phyloP scores from a whole-genome alignment of 805 yeast genomes.

The Tetrapisispora iriomotensis region DNA sequence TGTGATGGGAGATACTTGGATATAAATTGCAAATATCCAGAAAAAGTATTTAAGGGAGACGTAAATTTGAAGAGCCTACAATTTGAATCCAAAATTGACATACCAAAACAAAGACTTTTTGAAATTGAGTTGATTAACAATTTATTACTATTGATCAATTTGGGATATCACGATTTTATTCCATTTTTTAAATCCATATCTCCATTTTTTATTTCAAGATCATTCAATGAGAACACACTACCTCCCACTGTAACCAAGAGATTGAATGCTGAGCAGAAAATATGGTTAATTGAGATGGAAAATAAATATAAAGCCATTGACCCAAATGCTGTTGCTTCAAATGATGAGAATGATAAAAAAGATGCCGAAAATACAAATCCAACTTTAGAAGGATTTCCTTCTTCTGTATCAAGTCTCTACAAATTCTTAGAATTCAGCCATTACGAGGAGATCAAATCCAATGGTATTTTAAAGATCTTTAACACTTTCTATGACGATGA shows the following conservation, averaged over 20 bases:
- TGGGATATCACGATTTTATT: conserved; percentile 37
- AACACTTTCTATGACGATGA: conserved; percentile 24
- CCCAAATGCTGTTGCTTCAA: not conserved
- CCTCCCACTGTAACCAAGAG: conserved; percentile 21
- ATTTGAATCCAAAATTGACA: conserved; percentile 22
- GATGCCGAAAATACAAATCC: not conserved
- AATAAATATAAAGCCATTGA: conserved; percentile 18
- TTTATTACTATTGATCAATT: conserved; percentile 40
- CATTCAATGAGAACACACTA: conserved; percentile 25
- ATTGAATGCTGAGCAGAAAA: conserved; percentile 14
- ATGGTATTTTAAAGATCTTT: conserved; percentile 15
- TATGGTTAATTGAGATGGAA: conserved; percentile 24
- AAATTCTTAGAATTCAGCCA: conserved; percentile 20
- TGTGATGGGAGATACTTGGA: conserved; percentile 33
- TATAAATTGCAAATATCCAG: conserved; percentile 16
- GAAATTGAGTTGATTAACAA: conserved; percentile 36
- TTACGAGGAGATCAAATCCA: conserved; percentile 15
- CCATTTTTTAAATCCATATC: conserved; percentile 34
- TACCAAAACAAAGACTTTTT: conserved; percentile 31
- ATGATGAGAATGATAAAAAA: not conserved
- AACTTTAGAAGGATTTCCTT: conserved; percentile 12
- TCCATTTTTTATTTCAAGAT: conserved; percentile 36
- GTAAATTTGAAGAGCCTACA: conserved; percentile 16
- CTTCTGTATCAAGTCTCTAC: conserved; percentile 12
- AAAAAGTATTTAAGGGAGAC: conserved; percentile 11